Evolutionary conservation across 257 asterid genomes (phyloP).

Genomic region (Craterostigma plantagineum): DNA sequence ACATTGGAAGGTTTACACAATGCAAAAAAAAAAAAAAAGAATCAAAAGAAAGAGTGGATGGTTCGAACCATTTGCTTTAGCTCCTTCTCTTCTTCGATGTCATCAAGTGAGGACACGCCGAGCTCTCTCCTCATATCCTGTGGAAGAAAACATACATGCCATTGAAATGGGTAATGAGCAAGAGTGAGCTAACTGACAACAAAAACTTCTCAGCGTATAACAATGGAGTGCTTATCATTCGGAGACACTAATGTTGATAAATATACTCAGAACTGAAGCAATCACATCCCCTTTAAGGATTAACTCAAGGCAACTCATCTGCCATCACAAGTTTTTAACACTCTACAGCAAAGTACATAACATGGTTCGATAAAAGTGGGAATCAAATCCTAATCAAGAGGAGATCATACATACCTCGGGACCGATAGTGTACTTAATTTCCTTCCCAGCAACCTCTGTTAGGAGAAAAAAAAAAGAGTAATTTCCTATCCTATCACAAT

Average conservation of each 20-base stretch:
- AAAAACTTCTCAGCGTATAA: too few species aligned
- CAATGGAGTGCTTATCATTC: too few species aligned
- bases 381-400: not conserved
- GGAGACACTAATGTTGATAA: too few species aligned
- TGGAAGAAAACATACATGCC: not conserved
- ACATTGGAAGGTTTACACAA: not conserved
- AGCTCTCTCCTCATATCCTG: constrained; percentile 73
- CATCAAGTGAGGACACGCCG: constrained; percentile 66
- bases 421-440: constrained; percentile 35
- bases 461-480: constrained; percentile 5
- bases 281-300: too few species aligned
- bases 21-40: not conserved
- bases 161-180: too few species aligned
- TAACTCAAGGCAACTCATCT: too few species aligned
- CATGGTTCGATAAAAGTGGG: too few species aligned
- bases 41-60: constrained; percentile 1
- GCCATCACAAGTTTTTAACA: too few species aligned
- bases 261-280: too few species aligned
- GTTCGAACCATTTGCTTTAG: constrained; percentile 67
- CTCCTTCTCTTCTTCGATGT: constrained; percentile 74
- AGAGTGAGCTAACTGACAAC: too few species aligned
- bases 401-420: constrained; percentile 44
- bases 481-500: not conserved
- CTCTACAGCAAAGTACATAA: too few species aligned
- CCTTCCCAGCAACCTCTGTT: constrained; percentile 38